These are phyloP conservation scores for Boletus patriciae DNA, from an alignment of 768 basidiomycete species.

Conservation along the genomic window DNA sequence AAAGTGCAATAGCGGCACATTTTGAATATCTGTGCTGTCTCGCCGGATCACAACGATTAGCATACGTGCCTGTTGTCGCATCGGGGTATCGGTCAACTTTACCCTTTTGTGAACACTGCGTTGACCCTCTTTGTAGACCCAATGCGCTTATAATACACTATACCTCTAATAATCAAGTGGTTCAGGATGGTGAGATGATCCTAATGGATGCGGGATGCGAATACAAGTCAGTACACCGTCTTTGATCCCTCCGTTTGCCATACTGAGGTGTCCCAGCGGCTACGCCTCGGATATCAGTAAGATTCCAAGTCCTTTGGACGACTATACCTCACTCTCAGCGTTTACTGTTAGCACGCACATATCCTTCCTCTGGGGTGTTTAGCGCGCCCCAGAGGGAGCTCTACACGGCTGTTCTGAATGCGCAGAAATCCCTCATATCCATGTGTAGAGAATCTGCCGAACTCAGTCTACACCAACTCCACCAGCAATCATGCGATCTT, in stretches of 20 bases:
- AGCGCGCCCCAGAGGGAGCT: slow-evolving; percentile 78
- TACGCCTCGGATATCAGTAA: slow-evolving; percentile 94
- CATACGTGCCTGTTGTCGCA: slow-evolving; percentile 98
- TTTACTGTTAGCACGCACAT: slow-evolving; percentile 68
- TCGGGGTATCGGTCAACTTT: slow-evolving; percentile 61
- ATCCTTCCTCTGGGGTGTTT: slow-evolving; percentile 82
- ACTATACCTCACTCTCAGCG: slow-evolving; percentile 5
- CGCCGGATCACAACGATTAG: slow-evolving; percentile 77
- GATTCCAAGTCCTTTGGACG: slow-evolving; percentile 19
- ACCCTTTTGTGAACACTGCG: background rate
- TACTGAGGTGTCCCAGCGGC: slow-evolving; percentile 48
- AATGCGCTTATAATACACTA: slow-evolving; percentile 95
- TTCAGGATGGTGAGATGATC: slow-evolving; percentile 70
- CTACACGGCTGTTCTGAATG: slow-evolving; percentile 74
- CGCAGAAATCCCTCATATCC: slow-evolving; percentile 64
- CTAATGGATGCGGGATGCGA: slow-evolving; percentile 93
- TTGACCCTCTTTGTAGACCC: slow-evolving; percentile 45
- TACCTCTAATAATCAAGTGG: slow-evolving; percentile 81
- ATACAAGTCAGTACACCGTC: slow-evolving; percentile 60
- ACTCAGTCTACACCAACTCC: slow-evolving; percentile 72
- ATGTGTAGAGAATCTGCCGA: slow-evolving; percentile 58
- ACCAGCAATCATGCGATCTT: slow-evolving; percentile 65
- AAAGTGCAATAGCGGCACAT: slow-evolving; percentile 68
- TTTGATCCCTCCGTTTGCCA: background rate
- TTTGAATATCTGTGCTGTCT: slow-evolving; percentile 88